These are phyloP conservation scores for Vitis riparia DNA, from an alignment of 164 flowering plant genomes.

Conservation along the genomic window DNA sequence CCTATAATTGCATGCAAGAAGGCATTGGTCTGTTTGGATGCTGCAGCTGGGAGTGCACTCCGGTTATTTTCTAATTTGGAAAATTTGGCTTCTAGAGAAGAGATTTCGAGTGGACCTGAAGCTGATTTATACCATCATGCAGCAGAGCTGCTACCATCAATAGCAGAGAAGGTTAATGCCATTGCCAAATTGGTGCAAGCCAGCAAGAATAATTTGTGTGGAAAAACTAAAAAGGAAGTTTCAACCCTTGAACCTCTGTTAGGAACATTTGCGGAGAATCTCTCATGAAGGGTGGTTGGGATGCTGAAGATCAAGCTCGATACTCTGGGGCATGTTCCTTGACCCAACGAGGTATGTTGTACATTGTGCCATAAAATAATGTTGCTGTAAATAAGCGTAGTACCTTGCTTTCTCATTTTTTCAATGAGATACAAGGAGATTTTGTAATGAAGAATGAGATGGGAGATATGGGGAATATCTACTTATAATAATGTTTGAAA, in stretches of 20 bases:
- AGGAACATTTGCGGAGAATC: constrained; percentile 31
- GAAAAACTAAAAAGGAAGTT: constrained; percentile 10
- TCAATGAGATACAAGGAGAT: not conserved
- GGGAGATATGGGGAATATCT: not conserved
- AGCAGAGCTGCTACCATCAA: constrained; percentile 33
- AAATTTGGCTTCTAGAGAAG: constrained; percentile 17
- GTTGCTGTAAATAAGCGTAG: not conserved
- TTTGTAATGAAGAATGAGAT: not conserved
- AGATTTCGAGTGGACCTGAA: constrained; percentile 10
- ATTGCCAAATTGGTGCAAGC: constrained; percentile 29
- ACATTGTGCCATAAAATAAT: not conserved
- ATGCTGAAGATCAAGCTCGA: constrained; percentile 21
- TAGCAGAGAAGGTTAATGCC: constrained; percentile 39
- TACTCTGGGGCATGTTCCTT: not conserved
- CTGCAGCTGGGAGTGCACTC: constrained; percentile 41
- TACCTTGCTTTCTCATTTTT: not conserved
- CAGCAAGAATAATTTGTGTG: constrained; percentile 9
- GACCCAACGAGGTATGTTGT: not conserved
- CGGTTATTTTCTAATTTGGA: constrained; percentile 35
- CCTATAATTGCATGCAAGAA: constrained; percentile 34
- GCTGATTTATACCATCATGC: constrained; percentile 36
- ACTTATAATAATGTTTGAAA: no score
- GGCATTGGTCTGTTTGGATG: constrained; percentile 42
- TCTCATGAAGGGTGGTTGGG: constrained; percentile 30
- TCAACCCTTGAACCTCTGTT: constrained; percentile 27